Evolutionary conservation across 1,284 basidiomycete genomes (phyloP).

Genomic region (Ceratobasidium sp.): DNA sequence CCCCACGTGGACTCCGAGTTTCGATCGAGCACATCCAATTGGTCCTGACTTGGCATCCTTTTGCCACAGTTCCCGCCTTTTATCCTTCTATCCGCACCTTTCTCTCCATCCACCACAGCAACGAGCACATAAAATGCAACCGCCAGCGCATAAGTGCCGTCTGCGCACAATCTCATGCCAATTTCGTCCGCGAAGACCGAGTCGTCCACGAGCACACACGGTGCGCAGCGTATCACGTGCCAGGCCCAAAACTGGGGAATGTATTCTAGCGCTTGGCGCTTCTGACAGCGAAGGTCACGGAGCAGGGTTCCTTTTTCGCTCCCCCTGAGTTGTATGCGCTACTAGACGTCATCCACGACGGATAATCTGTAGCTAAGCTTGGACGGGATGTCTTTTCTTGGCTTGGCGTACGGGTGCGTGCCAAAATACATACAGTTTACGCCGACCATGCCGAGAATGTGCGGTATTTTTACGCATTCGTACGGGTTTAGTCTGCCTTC

Average conservation of each 20-base stretch:
- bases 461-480: not conserved
- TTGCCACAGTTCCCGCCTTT: not conserved
- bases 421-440: not conserved
- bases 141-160: slow-evolving; percentile 13
- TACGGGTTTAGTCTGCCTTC: too few relatives aligned
- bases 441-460: not conserved
- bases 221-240: not conserved
- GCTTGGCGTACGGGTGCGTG: not conserved
- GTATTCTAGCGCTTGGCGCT: slow-evolving; percentile 17
- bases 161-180: not conserved
- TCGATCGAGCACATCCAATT: slow-evolving; percentile 25
- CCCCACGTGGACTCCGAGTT: not conserved
- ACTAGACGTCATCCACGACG: not conserved
- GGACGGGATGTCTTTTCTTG: not conserved
- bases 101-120: not conserved
- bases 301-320: not conserved
- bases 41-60: not conserved
- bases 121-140: not conserved
- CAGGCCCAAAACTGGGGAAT: not conserved
- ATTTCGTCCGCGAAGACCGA: not conserved
- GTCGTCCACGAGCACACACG: not conserved
- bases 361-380: not conserved
- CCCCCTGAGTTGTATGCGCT: not conserved
- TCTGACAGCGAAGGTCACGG: not conserved
- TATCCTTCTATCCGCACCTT: not conserved